Percentiles rank a stretch among this genome's conserved stretches.
Evolutionary conservation across 1,284 basidiomycete species (phyloP).

Genomic region (Butyriboletus appendiculatus): DNA sequence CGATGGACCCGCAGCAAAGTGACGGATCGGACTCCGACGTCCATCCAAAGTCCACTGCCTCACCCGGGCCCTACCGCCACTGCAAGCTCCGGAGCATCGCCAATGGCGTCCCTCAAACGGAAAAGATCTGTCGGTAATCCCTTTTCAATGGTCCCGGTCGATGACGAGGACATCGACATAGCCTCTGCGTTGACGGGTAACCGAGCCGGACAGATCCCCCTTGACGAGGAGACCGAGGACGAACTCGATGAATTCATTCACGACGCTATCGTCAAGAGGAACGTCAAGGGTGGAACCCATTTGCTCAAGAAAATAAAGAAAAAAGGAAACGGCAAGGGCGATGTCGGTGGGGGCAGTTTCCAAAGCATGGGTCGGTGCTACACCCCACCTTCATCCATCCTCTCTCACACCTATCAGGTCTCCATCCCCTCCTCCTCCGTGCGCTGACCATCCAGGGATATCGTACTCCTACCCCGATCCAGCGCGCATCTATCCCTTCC

Average conservation of each 20-base stretch:
- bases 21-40: neutral
- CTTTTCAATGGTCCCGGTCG: constrained; percentile 27
- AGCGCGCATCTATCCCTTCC: constrained; percentile 87
- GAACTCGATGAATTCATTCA: constrained; percentile 62
- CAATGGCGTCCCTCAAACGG: constrained; percentile 38
- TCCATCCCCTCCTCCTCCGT: constrained; percentile 82
- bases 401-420: constrained; percentile 49
- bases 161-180: constrained; percentile 56
- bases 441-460: constrained; percentile 93
- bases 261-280: constrained; percentile 62
- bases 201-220: neutral
- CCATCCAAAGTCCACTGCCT: constrained; percentile 10
- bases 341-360: constrained; percentile 82
- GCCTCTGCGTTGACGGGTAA: constrained; percentile 41
- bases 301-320: constrained; percentile 70
- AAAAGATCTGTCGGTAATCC: too few species aligned
- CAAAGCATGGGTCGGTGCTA: constrained; percentile 78
- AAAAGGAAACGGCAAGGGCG: constrained; percentile 66
- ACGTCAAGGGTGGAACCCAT: constrained; percentile 70
- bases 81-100: constrained; percentile 22
- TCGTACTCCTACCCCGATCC: constrained; percentile 95
- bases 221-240: constrained; percentile 42
- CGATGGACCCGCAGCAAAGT: neutral
- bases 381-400: neutral
- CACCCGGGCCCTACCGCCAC: neutral